Evolutionary conservation across 2,329 filamentous ascomycete genomes (phyloP), one percentile per base, ranked within the genome.

Genomic region (Orbilia quercus): DNA sequence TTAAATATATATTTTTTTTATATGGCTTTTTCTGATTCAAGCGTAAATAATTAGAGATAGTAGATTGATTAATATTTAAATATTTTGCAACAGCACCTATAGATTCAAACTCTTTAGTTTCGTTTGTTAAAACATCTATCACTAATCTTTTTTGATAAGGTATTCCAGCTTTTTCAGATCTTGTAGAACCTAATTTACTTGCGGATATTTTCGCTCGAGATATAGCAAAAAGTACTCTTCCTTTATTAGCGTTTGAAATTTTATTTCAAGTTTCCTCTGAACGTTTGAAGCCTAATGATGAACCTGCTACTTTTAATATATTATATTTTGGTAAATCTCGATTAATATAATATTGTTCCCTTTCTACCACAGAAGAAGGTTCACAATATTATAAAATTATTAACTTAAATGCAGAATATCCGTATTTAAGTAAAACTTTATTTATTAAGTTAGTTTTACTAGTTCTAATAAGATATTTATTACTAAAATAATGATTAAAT

Each of bases 261-360:
- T n/a, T n/a, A n/a, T n/a, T n/a, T n/a, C n/a, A n/a, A n/a, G n/a
- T 58, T 7, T 58, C 53, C 14, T 58, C 12, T 5, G 34, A 31
- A 58, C 44, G 53, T 58, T 58, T 40, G 16, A 7, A 20, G 5
- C 53, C 53, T 20, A 58, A 58, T 9, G 5, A 5, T 45, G 53
- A 58, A 22, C 34, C 28, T 7, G 53, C 53, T 22, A 14, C 20
- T 58, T 58, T 42, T 58, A 58, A 45, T 42, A 40, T 58, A 58
- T 58, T 58, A 58, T 58, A 58, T 20, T 58, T 34, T 4, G 53
- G 53, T 5, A 42, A 42, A 22, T 42, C 9, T 4, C 11, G 11
- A 58, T 58, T 16, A 16, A 58, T 38, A 58, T 58, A 58, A 58
- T 42, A 42, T 7, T 58, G 12, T 47, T 60, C 38, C 16, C 40